phyloP scores from a whole-genome alignment of 2,329 filamentous ascomycete species.

The Penicillium frequentans region DNA sequence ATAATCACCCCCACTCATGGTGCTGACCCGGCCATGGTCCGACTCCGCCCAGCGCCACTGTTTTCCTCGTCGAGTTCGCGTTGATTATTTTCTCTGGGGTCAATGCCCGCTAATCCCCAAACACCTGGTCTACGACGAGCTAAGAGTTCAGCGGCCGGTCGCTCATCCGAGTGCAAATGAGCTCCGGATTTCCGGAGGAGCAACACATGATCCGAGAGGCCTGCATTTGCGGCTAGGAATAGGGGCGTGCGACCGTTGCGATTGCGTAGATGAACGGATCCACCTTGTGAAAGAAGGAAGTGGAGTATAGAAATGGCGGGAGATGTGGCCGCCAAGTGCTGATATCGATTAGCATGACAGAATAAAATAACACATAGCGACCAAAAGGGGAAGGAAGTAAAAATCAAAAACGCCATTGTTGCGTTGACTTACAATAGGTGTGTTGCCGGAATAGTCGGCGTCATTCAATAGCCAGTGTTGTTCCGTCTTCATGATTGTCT shows the following conservation, averaged over 20 bases:
- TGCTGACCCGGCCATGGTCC: slow-evolving; percentile 28
- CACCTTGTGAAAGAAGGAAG: slow-evolving; percentile 57
- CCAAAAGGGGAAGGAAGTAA: background rate
- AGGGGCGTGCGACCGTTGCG: slow-evolving; percentile 58
- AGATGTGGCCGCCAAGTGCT: slow-evolving; percentile 59
- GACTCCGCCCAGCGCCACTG: slow-evolving; percentile 6
- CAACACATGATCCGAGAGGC: slow-evolving; percentile 54
- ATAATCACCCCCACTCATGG: slow-evolving; percentile 15
- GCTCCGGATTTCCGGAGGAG: slow-evolving; percentile 58
- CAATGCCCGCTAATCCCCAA: slow-evolving; percentile 47
- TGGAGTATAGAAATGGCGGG: slow-evolving; percentile 57
- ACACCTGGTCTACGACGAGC: slow-evolving; percentile 42
- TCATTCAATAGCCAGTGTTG: slow-evolving; percentile 69
- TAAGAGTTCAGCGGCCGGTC: slow-evolving; percentile 52
- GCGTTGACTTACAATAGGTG: slow-evolving; percentile 46
- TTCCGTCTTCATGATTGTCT: slow-evolving; percentile 67
- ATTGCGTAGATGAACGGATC: slow-evolving; percentile 61
- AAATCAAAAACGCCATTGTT: background rate
- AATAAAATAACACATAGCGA: background rate
- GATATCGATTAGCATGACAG: slow-evolving; percentile 1
- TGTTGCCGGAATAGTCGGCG: slow-evolving; percentile 80
- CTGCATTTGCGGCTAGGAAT: slow-evolving; percentile 59
- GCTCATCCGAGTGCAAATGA: slow-evolving; percentile 60
- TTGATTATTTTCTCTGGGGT: slow-evolving; percentile 25
- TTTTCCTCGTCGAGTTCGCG: slow-evolving; percentile 26